phyloP scores from a whole-genome alignment of 169 alveolate species.

The Cyclospora cayetanensis region DNA sequence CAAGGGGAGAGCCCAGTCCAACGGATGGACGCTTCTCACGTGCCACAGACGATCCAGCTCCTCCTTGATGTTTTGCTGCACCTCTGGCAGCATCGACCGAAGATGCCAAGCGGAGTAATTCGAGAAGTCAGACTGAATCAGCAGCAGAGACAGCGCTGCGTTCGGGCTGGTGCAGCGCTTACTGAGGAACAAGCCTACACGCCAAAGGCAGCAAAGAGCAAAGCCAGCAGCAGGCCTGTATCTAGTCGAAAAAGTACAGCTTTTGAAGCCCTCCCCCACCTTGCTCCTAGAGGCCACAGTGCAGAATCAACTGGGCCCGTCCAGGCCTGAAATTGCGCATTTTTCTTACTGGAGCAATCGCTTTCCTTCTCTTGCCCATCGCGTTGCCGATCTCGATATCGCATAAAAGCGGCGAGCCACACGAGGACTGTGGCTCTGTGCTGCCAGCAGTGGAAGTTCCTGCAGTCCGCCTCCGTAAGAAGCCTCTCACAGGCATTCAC shows the following conservation, averaged over 20 bases:
- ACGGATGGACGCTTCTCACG: background rate
- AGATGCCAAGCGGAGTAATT: constrained; percentile 61
- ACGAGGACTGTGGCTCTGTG: background rate
- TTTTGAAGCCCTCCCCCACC: background rate
- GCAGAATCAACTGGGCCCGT: background rate
- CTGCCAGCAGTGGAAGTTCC: constrained; percentile 69
- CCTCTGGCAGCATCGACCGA: background rate
- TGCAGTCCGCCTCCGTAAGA: constrained; percentile 11
- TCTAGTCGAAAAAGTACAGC: background rate
- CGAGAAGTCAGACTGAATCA: constrained; percentile 45
- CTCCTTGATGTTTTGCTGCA: background rate
- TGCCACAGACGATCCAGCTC: constrained; percentile 55
- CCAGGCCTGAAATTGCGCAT: no score
- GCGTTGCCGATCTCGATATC: background rate
- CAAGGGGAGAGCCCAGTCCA: background rate
- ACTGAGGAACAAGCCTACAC: background rate
- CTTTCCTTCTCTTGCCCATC: background rate
- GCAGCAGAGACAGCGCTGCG: background rate
- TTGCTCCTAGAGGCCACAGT: background rate
- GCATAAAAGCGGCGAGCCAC: constrained; percentile 27
- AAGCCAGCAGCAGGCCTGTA: background rate
- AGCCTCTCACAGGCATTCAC: constrained; percentile 5
- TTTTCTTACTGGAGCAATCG: no score
- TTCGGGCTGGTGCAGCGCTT: background rate
- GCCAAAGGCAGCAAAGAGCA: background rate